A percentile compares a stretch with the other conserved stretches of the same genome.
phyloP scores from a whole-genome alignment of 1,139 yeast species.

The Candida sp. region DNA sequence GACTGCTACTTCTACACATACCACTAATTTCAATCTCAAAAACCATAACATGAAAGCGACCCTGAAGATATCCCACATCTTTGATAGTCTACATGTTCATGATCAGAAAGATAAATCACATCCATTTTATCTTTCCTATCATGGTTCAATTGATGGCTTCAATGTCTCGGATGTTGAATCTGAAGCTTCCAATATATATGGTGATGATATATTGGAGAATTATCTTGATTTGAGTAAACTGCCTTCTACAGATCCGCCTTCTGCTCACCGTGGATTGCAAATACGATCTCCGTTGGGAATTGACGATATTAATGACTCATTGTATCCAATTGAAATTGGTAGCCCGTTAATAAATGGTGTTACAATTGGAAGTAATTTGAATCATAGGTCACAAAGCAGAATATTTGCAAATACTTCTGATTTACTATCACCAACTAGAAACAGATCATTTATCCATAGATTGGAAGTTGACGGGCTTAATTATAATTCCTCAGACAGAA shows the following conservation, averaged over 20 bases:
- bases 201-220: constrained; percentile 31
- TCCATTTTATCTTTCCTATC: constrained; percentile 25
- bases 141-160: constrained; percentile 27
- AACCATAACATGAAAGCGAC: too few species aligned
- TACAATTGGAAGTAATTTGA: constrained; percentile 28
- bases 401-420: background rate
- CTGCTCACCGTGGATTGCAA: background rate
- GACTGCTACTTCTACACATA: background rate
- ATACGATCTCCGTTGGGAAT: background rate
- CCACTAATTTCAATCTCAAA: background rate
- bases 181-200: constrained; percentile 8
- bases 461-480: constrained; percentile 1
- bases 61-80: background rate
- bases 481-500: background rate
- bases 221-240: constrained; percentile 21
- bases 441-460: constrained; percentile 18
- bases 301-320: background rate
- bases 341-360: constrained; percentile 39
- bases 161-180: constrained; percentile 2
- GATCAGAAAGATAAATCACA: background rate
- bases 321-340: constrained; percentile 17
- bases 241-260: constrained; percentile 5
- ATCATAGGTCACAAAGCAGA: constrained; percentile 14
- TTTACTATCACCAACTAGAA: constrained; percentile 3
- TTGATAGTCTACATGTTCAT: background rate